Evolutionary conservation across 192 early-diverging fungal species (phyloP).

Genomic region (Chytriomyces sp.): DNA sequence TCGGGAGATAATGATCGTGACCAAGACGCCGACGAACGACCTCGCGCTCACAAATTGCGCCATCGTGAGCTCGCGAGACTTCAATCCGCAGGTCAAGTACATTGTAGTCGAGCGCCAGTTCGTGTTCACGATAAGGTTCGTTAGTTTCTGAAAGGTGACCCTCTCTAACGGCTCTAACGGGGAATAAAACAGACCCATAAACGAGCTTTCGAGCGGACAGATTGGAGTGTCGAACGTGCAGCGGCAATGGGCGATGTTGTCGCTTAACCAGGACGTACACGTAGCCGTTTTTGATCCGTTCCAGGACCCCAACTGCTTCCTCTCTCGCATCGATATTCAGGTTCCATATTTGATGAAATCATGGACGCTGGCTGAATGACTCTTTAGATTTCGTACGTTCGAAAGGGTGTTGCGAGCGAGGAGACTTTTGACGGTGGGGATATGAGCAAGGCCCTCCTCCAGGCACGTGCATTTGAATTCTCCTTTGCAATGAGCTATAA

Average conservation of each 20-base stretch:
- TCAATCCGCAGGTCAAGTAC: constrained; percentile 68
- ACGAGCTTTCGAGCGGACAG: constrained; percentile 46
- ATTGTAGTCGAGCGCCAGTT: constrained; percentile 77
- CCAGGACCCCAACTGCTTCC: constrained; percentile 46
- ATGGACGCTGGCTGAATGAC: too few species aligned
- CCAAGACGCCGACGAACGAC: constrained; percentile 20
- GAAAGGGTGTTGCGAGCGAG: constrained; percentile 36
- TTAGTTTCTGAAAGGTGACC: background rate
- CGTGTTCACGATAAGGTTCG: constrained; percentile 79
- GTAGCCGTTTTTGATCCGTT: constrained; percentile 66
- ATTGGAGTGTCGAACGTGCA: constrained; percentile 61
- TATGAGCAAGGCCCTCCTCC: constrained; percentile 62
- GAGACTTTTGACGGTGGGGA: constrained; percentile 75
- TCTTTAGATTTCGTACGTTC: constrained; percentile 20
- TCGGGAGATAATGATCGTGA: constrained; percentile 13
- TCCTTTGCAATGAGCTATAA: too few species aligned
- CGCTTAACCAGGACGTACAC: constrained; percentile 62
- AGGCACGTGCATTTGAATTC: constrained; percentile 10
- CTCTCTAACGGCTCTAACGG: background rate
- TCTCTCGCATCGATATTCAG: constrained; percentile 49
- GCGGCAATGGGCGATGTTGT: constrained; percentile 66
- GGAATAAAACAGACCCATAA: constrained; percentile 45
- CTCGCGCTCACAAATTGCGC: constrained; percentile 74
- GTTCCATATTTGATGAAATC: constrained; percentile 26
- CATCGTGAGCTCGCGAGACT: constrained; percentile 70